phyloP scores from a whole-genome alignment of 139 green algal species.

The Nannochloris sp. region DNA sequence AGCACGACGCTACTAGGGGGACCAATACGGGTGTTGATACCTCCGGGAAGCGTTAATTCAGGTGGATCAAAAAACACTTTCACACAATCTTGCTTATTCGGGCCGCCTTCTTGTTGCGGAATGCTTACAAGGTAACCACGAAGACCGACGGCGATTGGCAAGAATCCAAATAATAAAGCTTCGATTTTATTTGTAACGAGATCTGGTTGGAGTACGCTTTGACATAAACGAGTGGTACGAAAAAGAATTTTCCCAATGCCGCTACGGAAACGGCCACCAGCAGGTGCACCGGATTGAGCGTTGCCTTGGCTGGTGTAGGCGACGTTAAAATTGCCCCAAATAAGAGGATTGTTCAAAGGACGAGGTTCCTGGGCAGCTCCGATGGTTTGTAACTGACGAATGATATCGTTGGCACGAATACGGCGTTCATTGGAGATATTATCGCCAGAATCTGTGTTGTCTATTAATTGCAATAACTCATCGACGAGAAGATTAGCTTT shows the following conservation, averaged over 20 bases:
- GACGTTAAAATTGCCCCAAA: slow-evolving; percentile 76
- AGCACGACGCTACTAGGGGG: slow-evolving; percentile 51
- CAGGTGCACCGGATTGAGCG: slow-evolving; percentile 38
- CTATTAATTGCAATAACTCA: slow-evolving; percentile 19
- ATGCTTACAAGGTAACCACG: slow-evolving; percentile 42
- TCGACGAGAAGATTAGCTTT: slow-evolving; percentile 12
- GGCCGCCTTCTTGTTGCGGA: slow-evolving; percentile 19
- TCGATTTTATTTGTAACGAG: slow-evolving; percentile 56
- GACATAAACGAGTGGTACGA: slow-evolving; percentile 52
- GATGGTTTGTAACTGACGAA: slow-evolving; percentile 38
- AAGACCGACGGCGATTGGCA: slow-evolving; percentile 55
- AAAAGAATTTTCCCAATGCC: slow-evolving; percentile 56
- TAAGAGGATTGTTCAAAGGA: slow-evolving; percentile 51
- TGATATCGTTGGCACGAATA: slow-evolving; percentile 22
- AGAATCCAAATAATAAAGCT: slow-evolving; percentile 52
- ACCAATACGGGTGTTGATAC: slow-evolving; percentile 52
- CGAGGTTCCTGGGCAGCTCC: slow-evolving; percentile 33
- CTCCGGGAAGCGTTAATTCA: slow-evolving; percentile 30
- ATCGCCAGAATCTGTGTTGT: slow-evolving; percentile 43
- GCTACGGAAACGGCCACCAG: slow-evolving; percentile 58
- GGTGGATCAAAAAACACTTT: slow-evolving; percentile 69
- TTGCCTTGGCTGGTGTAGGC: slow-evolving; percentile 29
- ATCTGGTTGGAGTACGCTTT: slow-evolving; percentile 60
- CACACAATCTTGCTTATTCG: slow-evolving; percentile 43
- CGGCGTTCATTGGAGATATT: slow-evolving; percentile 7